Conservation (phyloP, 108 stramenopile genomes). For the Skeletonema marinoi region DNA sequence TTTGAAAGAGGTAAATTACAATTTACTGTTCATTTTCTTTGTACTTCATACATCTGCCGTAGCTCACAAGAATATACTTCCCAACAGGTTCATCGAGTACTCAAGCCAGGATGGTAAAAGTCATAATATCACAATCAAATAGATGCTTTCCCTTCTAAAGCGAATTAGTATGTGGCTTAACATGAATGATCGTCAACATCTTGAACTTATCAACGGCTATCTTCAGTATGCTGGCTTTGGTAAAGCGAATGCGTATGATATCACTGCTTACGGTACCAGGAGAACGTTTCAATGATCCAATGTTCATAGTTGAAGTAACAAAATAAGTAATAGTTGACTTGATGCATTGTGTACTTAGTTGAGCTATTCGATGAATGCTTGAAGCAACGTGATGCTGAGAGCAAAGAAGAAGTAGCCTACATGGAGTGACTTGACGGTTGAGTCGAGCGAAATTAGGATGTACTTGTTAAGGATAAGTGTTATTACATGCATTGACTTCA, state of each 20-base stretch:
- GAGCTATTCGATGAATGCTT: too few species aligned
- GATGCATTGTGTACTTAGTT: too few species aligned
- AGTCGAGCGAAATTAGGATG: too few species aligned
- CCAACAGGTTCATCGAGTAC: slow-evolving; percentile 63
- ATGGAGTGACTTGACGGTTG: too few species aligned
- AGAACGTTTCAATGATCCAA: slow-evolving; percentile 90
- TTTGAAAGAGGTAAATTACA: slow-evolving; percentile 83
- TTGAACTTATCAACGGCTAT: slow-evolving; percentile 91
- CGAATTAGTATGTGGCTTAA: slow-evolving; percentile 79
- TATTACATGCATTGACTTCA: too few species aligned
- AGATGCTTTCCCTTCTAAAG: slow-evolving; percentile 89
- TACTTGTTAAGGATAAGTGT: too few species aligned
- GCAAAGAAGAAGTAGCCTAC: too few species aligned
- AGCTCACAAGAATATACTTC: slow-evolving; percentile 16
- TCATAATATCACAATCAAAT: slow-evolving; percentile 91
- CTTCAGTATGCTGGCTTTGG: slow-evolving; percentile 95
- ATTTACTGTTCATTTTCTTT: slow-evolving; percentile 13
- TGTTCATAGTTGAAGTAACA: slow-evolving; percentile 89
- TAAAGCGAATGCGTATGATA: slow-evolving; percentile 77
- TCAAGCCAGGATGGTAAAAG: slow-evolving; percentile 91
- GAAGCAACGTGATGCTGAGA: too few species aligned
- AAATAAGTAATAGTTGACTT: slow-evolving; percentile 33
- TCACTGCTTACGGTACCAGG: slow-evolving; percentile 73
- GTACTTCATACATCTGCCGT: neutral
- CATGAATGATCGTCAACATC: slow-evolving; percentile 92